phyloP scores from a whole-genome alignment of 345 rosid species.

The Sonneratia caseolaris region DNA sequence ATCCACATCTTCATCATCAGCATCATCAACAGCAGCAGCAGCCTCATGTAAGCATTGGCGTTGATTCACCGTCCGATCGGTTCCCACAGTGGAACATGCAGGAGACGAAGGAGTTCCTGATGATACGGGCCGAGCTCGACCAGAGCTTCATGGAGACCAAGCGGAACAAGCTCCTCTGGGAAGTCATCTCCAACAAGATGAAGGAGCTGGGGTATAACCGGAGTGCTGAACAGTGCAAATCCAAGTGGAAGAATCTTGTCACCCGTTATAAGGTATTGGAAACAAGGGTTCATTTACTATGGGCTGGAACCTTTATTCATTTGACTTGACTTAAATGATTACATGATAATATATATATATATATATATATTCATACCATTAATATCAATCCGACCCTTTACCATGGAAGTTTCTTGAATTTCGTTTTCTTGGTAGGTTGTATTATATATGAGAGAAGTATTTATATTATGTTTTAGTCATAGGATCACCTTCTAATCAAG shows the following conservation, averaged over 20 bases:
- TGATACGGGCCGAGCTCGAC: slow-evolving; percentile 77
- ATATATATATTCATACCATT: too few relatives aligned
- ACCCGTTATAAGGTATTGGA: slow-evolving; percentile 77
- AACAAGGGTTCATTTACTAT: neutral
- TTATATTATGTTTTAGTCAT: too few relatives aligned
- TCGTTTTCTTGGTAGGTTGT: too few relatives aligned
- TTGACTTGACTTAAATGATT: neutral
- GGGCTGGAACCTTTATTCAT: too few relatives aligned
- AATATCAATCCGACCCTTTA: too few relatives aligned
- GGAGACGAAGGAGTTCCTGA: slow-evolving; percentile 78
- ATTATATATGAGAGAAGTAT: too few relatives aligned
- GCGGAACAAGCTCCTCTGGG: slow-evolving; percentile 89
- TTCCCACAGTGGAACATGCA: slow-evolving; percentile 94
- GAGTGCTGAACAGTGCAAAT: slow-evolving; percentile 98
- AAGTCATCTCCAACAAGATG: slow-evolving; percentile 64
- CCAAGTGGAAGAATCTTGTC: slow-evolving; percentile 98
- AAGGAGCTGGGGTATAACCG: slow-evolving; percentile 75
- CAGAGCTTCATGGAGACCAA: slow-evolving; percentile 89
- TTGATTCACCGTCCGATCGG: slow-evolving; percentile 37
- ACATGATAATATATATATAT: too few relatives aligned
- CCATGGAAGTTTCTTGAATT: too few relatives aligned
- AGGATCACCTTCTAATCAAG: too few relatives aligned
- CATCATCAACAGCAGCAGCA: slow-evolving; percentile 11
- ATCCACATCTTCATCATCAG: slow-evolving; percentile 8
- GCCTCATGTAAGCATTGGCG: slow-evolving; percentile 32